Evolutionary conservation across 2,329 filamentous ascomycete genomes (phyloP).

Genomic region (Penicillium sp.): DNA sequence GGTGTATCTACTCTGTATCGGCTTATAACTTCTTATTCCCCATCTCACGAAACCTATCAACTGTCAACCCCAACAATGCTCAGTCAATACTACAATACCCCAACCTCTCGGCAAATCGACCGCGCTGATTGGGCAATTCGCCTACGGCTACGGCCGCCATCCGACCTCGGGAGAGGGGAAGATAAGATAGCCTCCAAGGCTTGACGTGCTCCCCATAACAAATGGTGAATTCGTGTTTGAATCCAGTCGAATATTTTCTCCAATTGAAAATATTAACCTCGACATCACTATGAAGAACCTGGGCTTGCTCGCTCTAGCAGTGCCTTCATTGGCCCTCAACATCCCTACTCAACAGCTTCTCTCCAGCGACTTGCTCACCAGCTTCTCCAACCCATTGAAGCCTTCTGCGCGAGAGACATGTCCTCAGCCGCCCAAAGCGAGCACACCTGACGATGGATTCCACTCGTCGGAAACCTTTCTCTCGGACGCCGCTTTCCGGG

Average conservation of each 20-base stretch:
- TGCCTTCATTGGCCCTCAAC: constrained; percentile 25
- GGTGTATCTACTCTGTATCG: background rate
- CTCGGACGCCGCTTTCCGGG: constrained; percentile 28
- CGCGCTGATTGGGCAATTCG: constrained; percentile 15
- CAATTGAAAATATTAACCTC: background rate
- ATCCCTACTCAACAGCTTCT: constrained; percentile 29
- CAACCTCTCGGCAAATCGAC: constrained; percentile 18
- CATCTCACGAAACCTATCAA: background rate
- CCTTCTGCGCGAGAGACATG: constrained; percentile 24
- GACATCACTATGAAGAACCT: constrained; percentile 17
- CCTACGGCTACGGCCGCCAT: constrained; percentile 16
- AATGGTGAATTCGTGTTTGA: background rate
- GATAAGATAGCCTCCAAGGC: constrained; percentile 14
- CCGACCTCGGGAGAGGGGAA: constrained; percentile 16
- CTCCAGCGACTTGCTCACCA: constrained; percentile 7
- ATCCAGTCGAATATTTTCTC: background rate
- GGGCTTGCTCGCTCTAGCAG: constrained; percentile 17
- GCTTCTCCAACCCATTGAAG: background rate
- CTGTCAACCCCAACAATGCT: background rate
- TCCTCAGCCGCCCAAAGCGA: constrained; percentile 31
- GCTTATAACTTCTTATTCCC: background rate
- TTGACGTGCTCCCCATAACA: constrained; percentile 9
- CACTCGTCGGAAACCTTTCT: constrained; percentile 31
- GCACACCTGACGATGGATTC: constrained; percentile 30
- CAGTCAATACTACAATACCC: constrained; percentile 6